phyloP scores from a whole-genome alignment of 352 stramenopile species.

The Globisporangium ultimum region DNA sequence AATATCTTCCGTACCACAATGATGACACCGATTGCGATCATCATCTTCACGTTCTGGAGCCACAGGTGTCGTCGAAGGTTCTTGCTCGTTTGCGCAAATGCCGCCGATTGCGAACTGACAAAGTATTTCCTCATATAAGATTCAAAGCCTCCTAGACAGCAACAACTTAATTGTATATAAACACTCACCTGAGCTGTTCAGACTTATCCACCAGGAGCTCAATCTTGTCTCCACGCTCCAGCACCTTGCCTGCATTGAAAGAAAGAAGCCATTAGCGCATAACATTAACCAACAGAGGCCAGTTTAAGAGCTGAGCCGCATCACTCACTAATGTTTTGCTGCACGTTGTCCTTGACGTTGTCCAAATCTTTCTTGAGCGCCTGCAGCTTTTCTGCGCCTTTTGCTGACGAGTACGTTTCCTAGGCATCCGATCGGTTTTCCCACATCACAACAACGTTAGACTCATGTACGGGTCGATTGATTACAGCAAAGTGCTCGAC shows the following conservation, averaged over 20 bases:
- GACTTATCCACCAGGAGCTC: slow-evolving; percentile 86
- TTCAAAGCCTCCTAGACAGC: no score
- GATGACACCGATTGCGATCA: slow-evolving; percentile 67
- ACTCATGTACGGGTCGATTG: not conserved
- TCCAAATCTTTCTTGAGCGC: slow-evolving; percentile 82
- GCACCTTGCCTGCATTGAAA: slow-evolving; percentile 54
- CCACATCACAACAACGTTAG: not conserved
- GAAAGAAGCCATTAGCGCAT: not conserved
- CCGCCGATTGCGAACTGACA: slow-evolving; percentile 67
- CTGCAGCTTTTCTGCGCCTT: slow-evolving; percentile 71
- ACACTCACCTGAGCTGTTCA: slow-evolving; percentile 74
- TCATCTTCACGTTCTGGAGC: slow-evolving; percentile 89
- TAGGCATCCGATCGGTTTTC: slow-evolving; percentile 9
- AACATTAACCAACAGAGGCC: no score
- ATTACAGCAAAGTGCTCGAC: not conserved
- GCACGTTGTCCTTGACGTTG: slow-evolving; percentile 71
- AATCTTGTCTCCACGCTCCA: slow-evolving; percentile 87
- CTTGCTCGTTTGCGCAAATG: slow-evolving; percentile 82
- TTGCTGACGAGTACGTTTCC: slow-evolving; percentile 77
- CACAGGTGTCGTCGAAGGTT: slow-evolving; percentile 77
- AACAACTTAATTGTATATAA: not conserved
- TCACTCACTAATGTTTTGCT: slow-evolving; percentile 78
- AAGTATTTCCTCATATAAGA: no score
- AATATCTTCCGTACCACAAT: slow-evolving; percentile 40
- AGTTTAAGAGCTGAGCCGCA: no score